Base-by-base conservation (phyloP, 352 stramenopile genomes). In the Phytophthora sp. region DNA sequence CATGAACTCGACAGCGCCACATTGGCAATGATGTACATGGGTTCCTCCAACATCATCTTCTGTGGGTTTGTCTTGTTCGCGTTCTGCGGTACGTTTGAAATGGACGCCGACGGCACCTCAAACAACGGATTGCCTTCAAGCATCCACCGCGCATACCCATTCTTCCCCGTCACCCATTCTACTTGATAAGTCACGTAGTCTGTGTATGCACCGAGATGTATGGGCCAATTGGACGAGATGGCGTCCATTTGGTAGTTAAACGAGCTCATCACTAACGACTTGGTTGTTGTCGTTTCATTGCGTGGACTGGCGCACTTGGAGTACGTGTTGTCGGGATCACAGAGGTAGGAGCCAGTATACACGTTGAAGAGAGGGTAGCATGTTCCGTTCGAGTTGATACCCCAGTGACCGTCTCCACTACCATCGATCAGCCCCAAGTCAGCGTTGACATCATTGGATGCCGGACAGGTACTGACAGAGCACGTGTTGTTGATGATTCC, bases 21-120 rank as follows among this genome's bases (percentile, higher is more conserved):
- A 65, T 98, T 98, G 46, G 98, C 82, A 57, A 98, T 97, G 26
- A 98, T 62, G 66, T 97, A 98, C 33, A 84, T 90, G 1, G 91
- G 94, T 69, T 98, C 94, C 57, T 94, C 86, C n/a, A 95, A 80
- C 73, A 98, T 97, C 66, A 80, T 91, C 76, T 71, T 93, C 73
- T 63, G 21, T 3, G 63, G 63, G 21, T 71, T 71, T 1, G 63
- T 58, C 8, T 67, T 71, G 57, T 71, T 67, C 68, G 66, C 61
- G 81, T 81, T 74, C 49, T 85, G 76, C 4, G 73, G 71, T 5
- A 73, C 60, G 30, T 71, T 18, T 2, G 27, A 69, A 18, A 96
- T 68, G 20, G 69, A 72, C 13, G 71, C 38, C 3, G 82, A 79
- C 7, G 80, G 65, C 20, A 98, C 86, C 26, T 91, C 88, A 64